Conservation (phyloP, 176 grass and related monocot species). For the Oryza punctata region DNA sequence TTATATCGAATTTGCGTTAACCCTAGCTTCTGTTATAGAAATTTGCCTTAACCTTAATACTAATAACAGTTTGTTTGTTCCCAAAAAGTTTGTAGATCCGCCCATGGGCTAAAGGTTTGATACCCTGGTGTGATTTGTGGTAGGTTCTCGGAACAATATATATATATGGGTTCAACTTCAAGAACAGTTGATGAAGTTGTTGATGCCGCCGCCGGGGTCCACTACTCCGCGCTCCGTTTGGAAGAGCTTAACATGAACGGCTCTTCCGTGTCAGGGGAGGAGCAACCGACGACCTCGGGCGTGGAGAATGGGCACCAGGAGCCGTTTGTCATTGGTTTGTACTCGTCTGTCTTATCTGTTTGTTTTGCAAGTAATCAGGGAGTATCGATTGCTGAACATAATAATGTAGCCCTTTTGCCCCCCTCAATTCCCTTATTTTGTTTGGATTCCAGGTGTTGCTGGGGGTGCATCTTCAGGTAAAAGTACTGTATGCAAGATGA, state of each 20-base stretch:
- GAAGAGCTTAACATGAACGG: constrained; percentile 43
- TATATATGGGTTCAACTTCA: constrained; percentile 82
- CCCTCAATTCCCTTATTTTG: neutral
- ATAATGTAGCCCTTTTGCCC: neutral
- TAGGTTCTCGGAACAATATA: constrained; percentile 15
- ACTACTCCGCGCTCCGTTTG: constrained; percentile 58
- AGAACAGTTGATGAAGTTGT: constrained; percentile 67
- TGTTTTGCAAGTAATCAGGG: neutral
- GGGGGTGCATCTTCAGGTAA: constrained; percentile 86
- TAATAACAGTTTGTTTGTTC: too few species aligned
- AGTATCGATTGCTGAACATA: neutral
- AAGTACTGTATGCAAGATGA: constrained; percentile 89
- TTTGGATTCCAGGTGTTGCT: constrained; percentile 61
- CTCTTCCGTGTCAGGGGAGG: constrained; percentile 37
- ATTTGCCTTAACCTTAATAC: too few species aligned
- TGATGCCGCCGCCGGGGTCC: constrained; percentile 52
- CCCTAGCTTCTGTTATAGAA: too few species aligned
- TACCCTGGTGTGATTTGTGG: neutral
- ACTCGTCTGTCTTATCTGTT: neutral
- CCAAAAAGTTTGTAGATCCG: too few species aligned
- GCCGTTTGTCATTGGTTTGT: constrained; percentile 95
- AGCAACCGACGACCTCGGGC: constrained; percentile 59
- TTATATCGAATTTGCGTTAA: too few species aligned
- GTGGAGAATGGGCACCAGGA: constrained; percentile 71
- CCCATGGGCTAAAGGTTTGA: too few species aligned